Evolutionary conservation across 352 stramenopile genomes (phyloP).

Genomic region (Phytophthora fragariae): DNA sequence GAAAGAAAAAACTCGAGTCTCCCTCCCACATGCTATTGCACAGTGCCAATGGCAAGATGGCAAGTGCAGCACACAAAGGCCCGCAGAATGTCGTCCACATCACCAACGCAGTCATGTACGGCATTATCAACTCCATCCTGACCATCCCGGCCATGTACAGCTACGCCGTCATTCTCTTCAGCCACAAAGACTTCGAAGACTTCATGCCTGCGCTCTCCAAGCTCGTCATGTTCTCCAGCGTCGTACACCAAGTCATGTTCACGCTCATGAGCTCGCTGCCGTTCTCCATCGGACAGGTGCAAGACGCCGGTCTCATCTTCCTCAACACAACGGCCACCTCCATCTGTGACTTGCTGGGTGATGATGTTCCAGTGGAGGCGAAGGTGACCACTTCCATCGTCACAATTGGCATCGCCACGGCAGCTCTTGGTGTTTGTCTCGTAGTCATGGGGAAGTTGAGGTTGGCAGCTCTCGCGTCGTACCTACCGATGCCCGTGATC

Average conservation of each 20-base stretch:
- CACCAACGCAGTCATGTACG: conserved; percentile 83
- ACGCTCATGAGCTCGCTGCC: conserved; percentile 91
- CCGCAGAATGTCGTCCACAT: conserved; percentile 39
- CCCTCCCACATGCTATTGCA: conserved; percentile 38
- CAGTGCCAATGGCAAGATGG: conserved; percentile 19
- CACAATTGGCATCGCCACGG: conserved; percentile 92
- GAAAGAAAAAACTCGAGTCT: conserved; percentile 26
- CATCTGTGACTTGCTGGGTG: conserved; percentile 79
- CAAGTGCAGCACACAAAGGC: background rate
- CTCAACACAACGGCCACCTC: conserved; percentile 94
- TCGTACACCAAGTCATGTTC: conserved; percentile 94
- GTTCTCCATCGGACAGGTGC: conserved; percentile 97
- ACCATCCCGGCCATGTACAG: conserved; percentile 94
- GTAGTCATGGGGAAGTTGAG: conserved; percentile 93
- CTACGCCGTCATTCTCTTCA: conserved; percentile 97
- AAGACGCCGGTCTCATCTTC: conserved; percentile 99
- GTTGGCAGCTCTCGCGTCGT: conserved; percentile 94
- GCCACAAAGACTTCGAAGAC: conserved; percentile 82
- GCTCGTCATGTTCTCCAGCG: conserved; percentile 95
- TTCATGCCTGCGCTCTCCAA: conserved; percentile 94
- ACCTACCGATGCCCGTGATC: conserved; percentile 97
- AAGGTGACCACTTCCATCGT: conserved; percentile 95
- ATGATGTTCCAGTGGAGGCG: conserved; percentile 59
- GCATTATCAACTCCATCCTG: conserved; percentile 94
- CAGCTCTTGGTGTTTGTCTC: conserved; percentile 90